These are phyloP conservation scores for Dioscorea zingiberensis DNA, from an alignment of 106 monocot species.

Conservation along the genomic window DNA sequence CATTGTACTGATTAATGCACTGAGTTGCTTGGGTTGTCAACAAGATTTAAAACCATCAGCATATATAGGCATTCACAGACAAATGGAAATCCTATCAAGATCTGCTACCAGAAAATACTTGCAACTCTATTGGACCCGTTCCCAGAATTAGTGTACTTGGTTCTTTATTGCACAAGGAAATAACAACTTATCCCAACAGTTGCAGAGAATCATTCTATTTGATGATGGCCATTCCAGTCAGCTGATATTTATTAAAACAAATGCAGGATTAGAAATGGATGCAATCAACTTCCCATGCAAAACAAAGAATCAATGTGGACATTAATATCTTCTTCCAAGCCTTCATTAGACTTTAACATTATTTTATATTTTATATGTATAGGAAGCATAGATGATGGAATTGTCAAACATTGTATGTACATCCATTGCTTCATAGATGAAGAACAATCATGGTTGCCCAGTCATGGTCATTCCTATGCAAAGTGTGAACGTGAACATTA, in stretches of 20 bases:
- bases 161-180: conserved; percentile 52
- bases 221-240: not conserved
- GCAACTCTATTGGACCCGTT: conserved; percentile 32
- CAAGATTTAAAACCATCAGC: not conserved
- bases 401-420: too few relatives aligned
- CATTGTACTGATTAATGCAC: conserved; percentile 4
- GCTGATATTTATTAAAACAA: not conserved
- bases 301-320: too few relatives aligned
- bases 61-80: not conserved
- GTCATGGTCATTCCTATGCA: too few relatives aligned
- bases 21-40: not conserved
- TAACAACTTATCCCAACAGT: conserved; percentile 20
- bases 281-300: conserved; percentile 3
- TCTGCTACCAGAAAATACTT: conserved; percentile 17
- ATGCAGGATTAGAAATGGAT: conserved; percentile 5
- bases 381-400: too few relatives aligned
- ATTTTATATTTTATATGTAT: too few relatives aligned
- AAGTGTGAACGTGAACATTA: too few relatives aligned
- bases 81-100: conserved; percentile 4
- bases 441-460: too few relatives aligned
- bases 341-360: too few relatives aligned
- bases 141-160: conserved; percentile 50
- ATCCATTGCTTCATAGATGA: too few relatives aligned
- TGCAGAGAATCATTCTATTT: conserved; percentile 22
- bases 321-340: too few relatives aligned